A percentile compares a stretch with the other conserved stretches of the same genome.
phyloP scores from a whole-genome alignment of 2,329 filamentous ascomycete genomes.

The Xylaria sp. region DNA sequence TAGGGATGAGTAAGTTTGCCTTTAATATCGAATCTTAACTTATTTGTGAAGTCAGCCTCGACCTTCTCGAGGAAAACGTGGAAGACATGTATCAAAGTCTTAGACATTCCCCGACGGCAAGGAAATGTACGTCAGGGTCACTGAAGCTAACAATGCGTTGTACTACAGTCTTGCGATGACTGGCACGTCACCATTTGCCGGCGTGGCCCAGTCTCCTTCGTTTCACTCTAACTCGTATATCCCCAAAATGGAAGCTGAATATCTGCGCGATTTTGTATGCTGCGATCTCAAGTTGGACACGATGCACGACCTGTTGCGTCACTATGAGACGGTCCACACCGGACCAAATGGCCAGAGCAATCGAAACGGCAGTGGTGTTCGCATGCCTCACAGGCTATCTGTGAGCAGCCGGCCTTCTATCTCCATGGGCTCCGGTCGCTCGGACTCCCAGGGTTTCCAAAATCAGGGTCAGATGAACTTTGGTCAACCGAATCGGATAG shows the following conservation, averaged over 20 bases:
- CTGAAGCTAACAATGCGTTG: conserved; percentile 43
- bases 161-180: conserved; percentile 86
- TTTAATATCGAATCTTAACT: conserved; percentile 22
- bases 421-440: conserved; percentile 44
- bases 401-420: conserved; percentile 47
- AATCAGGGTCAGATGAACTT: conserved; percentile 45
- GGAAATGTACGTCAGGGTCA: conserved; percentile 18
- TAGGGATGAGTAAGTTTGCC: conserved; percentile 87
- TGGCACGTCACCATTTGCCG: conserved; percentile 89
- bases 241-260: conserved; percentile 95
- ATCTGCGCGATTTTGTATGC: conserved; percentile 97
- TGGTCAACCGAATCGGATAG: conserved; percentile 46
- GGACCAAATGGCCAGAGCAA: conserved; percentile 64
- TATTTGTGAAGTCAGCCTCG: conserved; percentile 1
- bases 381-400: conserved; percentile 49
- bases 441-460: conserved; percentile 47
- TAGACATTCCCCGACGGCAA: conserved; percentile 39
- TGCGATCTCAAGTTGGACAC: conserved; percentile 90
- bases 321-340: conserved; percentile 96
- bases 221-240: conserved; percentile 97
- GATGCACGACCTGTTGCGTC: conserved; percentile 92
- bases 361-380: conserved; percentile 45
- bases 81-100: conserved; percentile 34
- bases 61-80: not conserved
- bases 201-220: conserved; percentile 85